Conservation (phyloP, 257 asterid genomes). For the Catharanthus roseus region DNA sequence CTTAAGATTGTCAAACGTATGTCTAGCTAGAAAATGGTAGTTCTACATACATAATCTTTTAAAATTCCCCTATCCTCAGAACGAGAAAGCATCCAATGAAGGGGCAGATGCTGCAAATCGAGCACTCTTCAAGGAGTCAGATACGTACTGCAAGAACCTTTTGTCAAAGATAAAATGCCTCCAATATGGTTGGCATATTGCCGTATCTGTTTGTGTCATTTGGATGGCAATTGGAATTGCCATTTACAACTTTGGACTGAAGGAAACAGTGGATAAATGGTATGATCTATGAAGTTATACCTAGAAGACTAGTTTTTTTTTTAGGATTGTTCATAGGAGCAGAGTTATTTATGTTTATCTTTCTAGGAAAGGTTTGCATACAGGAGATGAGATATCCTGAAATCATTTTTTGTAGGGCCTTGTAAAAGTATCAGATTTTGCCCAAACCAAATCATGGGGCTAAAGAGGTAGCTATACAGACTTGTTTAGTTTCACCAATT, state of each 20-base stretch:
- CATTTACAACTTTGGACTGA: neutral
- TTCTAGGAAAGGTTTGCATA: neutral
- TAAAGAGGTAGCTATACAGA: neutral
- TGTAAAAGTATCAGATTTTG: neutral
- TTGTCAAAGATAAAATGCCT: constrained; percentile 48
- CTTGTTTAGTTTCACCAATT: too few relatives aligned
- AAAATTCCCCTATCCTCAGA: constrained; percentile 31
- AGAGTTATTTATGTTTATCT: neutral
- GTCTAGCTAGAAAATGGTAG: neutral
- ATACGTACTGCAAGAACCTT: constrained; percentile 50
- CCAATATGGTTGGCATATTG: constrained; percentile 31
- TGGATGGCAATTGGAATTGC: constrained; percentile 46
- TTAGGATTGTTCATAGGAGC: constrained; percentile 27
- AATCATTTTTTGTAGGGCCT: neutral
- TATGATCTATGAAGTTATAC: neutral
- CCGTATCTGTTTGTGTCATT: neutral
- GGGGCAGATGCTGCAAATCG: constrained; percentile 41
- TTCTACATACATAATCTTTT: neutral
- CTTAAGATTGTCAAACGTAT: neutral
- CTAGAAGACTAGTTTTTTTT: constrained; percentile 9
- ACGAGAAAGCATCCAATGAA: constrained; percentile 51
- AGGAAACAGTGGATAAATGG: neutral
- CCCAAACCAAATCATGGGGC: neutral
- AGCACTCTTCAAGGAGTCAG: constrained; percentile 52
- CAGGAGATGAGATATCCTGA: neutral